Percentiles rank a stretch among this genome's conserved stretches.
phyloP scores from a whole-genome alignment of 345 rosid genomes.

The Citrus unshiu region DNA sequence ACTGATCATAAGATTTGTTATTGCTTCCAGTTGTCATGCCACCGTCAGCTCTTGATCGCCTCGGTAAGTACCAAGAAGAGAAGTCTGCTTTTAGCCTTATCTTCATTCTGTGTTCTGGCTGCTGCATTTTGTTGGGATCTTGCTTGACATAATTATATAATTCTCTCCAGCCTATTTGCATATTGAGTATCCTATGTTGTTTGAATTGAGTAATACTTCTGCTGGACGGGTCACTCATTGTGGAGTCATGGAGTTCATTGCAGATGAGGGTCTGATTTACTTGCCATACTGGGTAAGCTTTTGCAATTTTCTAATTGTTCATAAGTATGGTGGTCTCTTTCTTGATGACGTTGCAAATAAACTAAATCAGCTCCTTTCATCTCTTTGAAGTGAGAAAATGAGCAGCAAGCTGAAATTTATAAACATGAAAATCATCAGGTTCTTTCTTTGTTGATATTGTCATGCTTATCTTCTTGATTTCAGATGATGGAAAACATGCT shows the following conservation, averaged over 20 bases:
- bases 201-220: conserved; percentile 43
- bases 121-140: neutral
- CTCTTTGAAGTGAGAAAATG: neutral
- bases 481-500: conserved; percentile 79
- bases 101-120: neutral
- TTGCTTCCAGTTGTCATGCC: conserved; percentile 60
- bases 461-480: neutral
- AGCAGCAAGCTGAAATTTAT: neutral
- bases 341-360: neutral
- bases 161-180: conserved; percentile 47
- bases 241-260: conserved; percentile 63
- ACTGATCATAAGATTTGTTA: neutral
- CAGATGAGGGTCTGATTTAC: conserved; percentile 61
- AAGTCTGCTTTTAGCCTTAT: neutral
- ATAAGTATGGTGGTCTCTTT: neutral
- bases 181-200: conserved; percentile 64
- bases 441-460: neutral
- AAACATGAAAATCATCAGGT: neutral
- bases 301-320: neutral
- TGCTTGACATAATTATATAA: neutral
- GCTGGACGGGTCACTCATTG: conserved; percentile 47
- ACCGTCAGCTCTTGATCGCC: conserved; percentile 69
- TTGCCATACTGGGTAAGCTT: conserved; percentile 61
- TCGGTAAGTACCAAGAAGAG: conserved; percentile 47
- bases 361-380: neutral